A percentile compares a stretch with the other conserved stretches of the same genome.
Conservation (phyloP, 495 filamentous ascomycete species). For the Xylaria bambusicola region DNA sequence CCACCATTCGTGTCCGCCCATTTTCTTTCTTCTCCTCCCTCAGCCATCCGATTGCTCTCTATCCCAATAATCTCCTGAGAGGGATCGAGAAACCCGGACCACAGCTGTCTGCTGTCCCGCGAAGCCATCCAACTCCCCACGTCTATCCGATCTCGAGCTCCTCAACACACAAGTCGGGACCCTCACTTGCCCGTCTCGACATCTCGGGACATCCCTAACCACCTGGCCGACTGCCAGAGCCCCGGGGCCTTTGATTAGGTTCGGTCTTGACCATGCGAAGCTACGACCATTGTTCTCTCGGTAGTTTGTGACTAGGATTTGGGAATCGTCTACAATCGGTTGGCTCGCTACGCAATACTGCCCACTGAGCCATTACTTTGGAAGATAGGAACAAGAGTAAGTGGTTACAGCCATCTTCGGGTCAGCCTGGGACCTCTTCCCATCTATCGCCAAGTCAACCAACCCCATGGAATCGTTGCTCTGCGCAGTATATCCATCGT, state of each 20-base stretch:
- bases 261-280: conserved; percentile 13
- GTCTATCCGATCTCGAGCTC: background rate
- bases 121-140: too few relatives aligned
- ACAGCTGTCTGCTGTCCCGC: too few relatives aligned
- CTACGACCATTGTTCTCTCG: conserved; percentile 9
- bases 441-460: background rate
- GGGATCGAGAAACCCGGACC: conserved; percentile 3
- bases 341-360: background rate
- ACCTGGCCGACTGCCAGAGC: background rate
- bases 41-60: conserved; percentile 2
- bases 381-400: background rate
- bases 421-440: background rate
- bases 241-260: background rate
- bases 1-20: conserved; percentile 16
- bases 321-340: background rate
- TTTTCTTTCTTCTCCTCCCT: conserved; percentile 16
- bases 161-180: background rate
- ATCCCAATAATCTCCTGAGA: conserved; percentile 14
- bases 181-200: background rate
- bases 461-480: too few relatives aligned
- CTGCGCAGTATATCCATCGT: too few relatives aligned
- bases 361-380: background rate
- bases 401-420: background rate
- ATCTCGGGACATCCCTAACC: background rate
- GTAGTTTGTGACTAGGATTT: conserved; percentile 15